phyloP scores from a whole-genome alignment of 1,284 basidiomycete species.

The Heliocybe sulcata region DNA sequence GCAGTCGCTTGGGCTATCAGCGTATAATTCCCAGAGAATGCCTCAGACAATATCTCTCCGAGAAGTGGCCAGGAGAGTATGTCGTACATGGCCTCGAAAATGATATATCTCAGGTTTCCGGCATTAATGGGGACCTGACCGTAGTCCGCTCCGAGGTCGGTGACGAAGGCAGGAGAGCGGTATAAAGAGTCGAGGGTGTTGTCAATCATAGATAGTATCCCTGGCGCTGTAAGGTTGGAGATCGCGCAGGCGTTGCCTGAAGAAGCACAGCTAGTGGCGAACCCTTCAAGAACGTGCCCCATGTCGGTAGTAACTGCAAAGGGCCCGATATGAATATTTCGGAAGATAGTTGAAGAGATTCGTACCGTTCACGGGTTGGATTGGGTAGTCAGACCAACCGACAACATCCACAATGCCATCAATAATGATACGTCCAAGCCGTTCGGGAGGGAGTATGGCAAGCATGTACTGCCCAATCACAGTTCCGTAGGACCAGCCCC shows the following conservation, averaged over 20 bases:
- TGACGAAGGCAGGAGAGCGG: neutral
- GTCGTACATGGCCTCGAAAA: slow-evolving; percentile 1
- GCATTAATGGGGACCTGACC: neutral
- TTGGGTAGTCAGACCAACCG: neutral
- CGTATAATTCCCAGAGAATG: slow-evolving; percentile 3
- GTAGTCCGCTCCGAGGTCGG: neutral
- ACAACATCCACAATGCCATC: neutral
- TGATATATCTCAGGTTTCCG: neutral
- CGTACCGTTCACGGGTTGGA: neutral
- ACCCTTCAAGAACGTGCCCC: neutral
- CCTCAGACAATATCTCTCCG: neutral
- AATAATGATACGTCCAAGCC: neutral
- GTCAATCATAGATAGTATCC: neutral
- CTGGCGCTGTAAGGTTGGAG: neutral
- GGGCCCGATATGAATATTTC: neutral
- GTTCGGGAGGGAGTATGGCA: neutral
- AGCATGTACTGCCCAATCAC: neutral
- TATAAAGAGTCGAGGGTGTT: slow-evolving; percentile 1
- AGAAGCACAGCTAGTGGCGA: neutral
- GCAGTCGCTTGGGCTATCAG: neutral
- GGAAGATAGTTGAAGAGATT: neutral
- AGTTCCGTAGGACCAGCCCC: neutral
- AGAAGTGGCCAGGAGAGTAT: neutral
- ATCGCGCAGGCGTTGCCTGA: neutral
- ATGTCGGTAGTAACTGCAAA: no score